These are phyloP conservation scores for Vigna trinervia DNA, from an alignment of 306 rosid genomes.

Conservation along the genomic window DNA sequence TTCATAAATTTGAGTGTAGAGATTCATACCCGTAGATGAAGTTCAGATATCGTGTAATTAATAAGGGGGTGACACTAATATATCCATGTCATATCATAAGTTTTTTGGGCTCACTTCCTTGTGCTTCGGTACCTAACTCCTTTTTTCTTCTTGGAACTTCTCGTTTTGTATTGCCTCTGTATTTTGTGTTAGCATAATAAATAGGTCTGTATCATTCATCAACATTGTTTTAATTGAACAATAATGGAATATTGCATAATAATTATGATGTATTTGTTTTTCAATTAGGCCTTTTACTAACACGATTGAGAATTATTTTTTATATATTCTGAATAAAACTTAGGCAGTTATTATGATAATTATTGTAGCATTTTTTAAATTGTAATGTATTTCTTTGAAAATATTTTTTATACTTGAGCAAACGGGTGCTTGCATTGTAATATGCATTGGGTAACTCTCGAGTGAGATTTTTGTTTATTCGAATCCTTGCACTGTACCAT, in stretches of 20 bases:
- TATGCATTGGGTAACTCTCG: background rate
- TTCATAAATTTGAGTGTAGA: slow-evolving; percentile 69
- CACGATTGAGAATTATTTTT: background rate
- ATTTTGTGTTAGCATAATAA: background rate
- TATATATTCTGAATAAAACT: no score
- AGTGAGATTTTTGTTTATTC: background rate
- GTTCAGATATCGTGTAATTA: slow-evolving; percentile 55
- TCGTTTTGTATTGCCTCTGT: background rate
- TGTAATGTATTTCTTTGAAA: background rate
- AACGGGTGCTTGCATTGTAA: background rate
- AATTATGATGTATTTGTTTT: background rate
- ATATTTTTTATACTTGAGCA: background rate
- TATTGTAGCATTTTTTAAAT: background rate
- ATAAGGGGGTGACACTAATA: slow-evolving; percentile 39
- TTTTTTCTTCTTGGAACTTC: slow-evolving; percentile 31
- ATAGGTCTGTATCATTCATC: background rate
- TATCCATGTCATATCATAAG: slow-evolving; percentile 31
- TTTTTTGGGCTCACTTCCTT: slow-evolving; percentile 16
- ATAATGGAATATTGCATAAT: background rate
- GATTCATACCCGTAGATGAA: slow-evolving; percentile 39
- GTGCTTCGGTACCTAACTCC: background rate
- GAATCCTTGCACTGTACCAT: no score
- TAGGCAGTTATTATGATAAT: background rate
- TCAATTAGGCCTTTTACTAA: background rate
- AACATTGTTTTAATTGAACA: background rate